phyloP scores from a whole-genome alignment of 1,284 basidiomycete species.

The Boletus sp. region DNA sequence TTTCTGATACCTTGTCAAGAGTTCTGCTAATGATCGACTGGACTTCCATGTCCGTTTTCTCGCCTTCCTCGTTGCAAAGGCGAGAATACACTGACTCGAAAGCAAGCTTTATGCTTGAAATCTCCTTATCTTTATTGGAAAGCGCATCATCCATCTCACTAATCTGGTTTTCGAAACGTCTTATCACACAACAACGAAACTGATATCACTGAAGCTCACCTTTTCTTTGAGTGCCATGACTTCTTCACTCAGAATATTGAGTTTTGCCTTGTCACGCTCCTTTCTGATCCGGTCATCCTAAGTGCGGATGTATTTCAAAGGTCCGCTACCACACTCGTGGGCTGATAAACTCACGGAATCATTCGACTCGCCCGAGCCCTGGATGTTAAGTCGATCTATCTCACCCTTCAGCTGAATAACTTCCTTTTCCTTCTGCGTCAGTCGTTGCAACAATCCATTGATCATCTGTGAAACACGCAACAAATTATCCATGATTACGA shows the following conservation, averaged over 20 bases:
- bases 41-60: conserved; percentile 61
- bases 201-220: conserved; percentile 43
- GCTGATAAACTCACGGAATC: conserved; percentile 54
- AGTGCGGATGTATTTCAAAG: conserved; percentile 6
- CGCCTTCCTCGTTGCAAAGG: conserved; percentile 60
- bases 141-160: conserved; percentile 55
- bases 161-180: conserved; percentile 44
- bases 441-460: conserved; percentile 78
- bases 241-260: conserved; percentile 78
- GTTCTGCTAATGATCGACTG: conserved; percentile 71
- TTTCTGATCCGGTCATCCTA: conserved; percentile 80
- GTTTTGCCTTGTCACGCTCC: conserved; percentile 75
- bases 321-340: conserved; percentile 5
- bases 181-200: conserved; percentile 6
- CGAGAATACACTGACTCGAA: conserved; percentile 85
- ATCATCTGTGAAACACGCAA: conserved; percentile 51
- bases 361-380: conserved; percentile 57
- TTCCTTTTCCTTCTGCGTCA: conserved; percentile 86
- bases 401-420: conserved; percentile 76
- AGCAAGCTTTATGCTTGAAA: conserved; percentile 78
- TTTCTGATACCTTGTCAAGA: conserved; percentile 71
- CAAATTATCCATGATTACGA: conserved; percentile 3
- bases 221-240: conserved; percentile 71
- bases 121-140: conserved; percentile 70
- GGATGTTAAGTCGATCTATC: conserved; percentile 63